Percentiles rank a stretch among this genome's conserved stretches.
phyloP scores from a whole-genome alignment of 768 basidiomycete species.

The Saitozyma podzolica region DNA sequence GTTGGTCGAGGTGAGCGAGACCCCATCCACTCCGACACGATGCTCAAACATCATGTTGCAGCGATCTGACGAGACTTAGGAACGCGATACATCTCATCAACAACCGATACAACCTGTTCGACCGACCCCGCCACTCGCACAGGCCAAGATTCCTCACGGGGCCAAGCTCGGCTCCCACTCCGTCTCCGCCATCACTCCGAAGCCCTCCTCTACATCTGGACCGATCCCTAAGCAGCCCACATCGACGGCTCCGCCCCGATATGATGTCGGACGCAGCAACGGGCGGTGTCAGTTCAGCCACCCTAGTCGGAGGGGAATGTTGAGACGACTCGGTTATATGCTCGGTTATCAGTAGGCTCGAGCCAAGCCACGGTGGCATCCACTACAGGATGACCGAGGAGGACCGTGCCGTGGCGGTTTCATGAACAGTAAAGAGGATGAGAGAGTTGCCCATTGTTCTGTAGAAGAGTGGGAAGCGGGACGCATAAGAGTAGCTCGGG shows the following conservation, averaged over 20 bases:
- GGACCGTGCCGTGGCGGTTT: too few species aligned
- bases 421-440: too few species aligned
- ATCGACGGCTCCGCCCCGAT: slow-evolving; percentile 75
- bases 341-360: too few species aligned
- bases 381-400: too few species aligned
- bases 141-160: slow-evolving; percentile 37
- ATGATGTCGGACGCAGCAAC: slow-evolving; percentile 84
- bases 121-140: slow-evolving; percentile 27
- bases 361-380: too few species aligned
- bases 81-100: slow-evolving; percentile 18
- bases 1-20: slow-evolving; percentile 32
- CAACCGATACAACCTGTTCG: slow-evolving; percentile 21
- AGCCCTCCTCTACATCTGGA: slow-evolving; percentile 21
- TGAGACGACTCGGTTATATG: too few species aligned
- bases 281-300: slow-evolving; percentile 86
- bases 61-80: slow-evolving; percentile 7
- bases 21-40: too few species aligned
- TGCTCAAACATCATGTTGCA: not conserved
- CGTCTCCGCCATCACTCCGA: slow-evolving; percentile 38
- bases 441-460: too few species aligned
- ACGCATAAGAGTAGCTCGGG: too few species aligned
- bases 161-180: slow-evolving; percentile 43
- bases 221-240: slow-evolving; percentile 52
- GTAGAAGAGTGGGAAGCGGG: too few species aligned
- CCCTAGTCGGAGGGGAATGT: too few species aligned